Evolutionary conservation across 371 early-diverging fungal genomes (phyloP).

Genomic region (Saksenaea vasiformis): DNA sequence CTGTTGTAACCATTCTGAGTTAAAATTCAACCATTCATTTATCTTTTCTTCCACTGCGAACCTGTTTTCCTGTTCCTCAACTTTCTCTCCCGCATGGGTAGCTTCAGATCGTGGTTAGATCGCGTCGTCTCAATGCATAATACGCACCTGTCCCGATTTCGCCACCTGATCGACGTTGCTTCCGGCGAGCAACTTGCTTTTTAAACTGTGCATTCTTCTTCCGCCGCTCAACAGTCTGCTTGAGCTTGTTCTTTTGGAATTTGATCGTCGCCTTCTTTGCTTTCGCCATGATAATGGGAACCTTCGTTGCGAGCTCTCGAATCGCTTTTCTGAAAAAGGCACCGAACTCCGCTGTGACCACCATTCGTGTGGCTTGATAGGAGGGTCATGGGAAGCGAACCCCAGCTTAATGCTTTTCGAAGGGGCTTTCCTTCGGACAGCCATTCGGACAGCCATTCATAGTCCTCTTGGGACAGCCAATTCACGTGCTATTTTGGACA

Average conservation of each 20-base stretch:
- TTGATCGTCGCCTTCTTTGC: constrained; percentile 85
- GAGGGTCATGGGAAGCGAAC: too few relatives aligned
- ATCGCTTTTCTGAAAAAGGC: neutral
- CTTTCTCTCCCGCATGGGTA: constrained; percentile 2
- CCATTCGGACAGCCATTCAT: too few relatives aligned
- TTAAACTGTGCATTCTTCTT: constrained; percentile 72
- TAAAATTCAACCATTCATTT: neutral
- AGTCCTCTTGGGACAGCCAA: too few relatives aligned
- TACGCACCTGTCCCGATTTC: neutral
- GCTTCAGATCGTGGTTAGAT: neutral
- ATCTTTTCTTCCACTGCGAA: neutral
- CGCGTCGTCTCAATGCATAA: neutral
- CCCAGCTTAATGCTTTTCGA: too few relatives aligned
- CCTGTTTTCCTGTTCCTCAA: constrained; percentile 19
- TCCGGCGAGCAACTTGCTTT: constrained; percentile 55
- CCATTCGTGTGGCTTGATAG: neutral
- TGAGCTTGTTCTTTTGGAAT: constrained; percentile 83
- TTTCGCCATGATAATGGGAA: constrained; percentile 57
- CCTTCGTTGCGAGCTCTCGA: neutral
- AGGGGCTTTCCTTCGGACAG: too few relatives aligned
- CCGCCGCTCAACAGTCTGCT: constrained; percentile 68
- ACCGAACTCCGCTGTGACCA: neutral
- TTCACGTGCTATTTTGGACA: too few relatives aligned
- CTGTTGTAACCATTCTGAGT: neutral
- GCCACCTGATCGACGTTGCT: constrained; percentile 28